Percentiles rank a stretch among this genome's conserved stretches.
phyloP scores from a whole-genome alignment of 208 protist species.

The Trypanosoma brucei region DNA sequence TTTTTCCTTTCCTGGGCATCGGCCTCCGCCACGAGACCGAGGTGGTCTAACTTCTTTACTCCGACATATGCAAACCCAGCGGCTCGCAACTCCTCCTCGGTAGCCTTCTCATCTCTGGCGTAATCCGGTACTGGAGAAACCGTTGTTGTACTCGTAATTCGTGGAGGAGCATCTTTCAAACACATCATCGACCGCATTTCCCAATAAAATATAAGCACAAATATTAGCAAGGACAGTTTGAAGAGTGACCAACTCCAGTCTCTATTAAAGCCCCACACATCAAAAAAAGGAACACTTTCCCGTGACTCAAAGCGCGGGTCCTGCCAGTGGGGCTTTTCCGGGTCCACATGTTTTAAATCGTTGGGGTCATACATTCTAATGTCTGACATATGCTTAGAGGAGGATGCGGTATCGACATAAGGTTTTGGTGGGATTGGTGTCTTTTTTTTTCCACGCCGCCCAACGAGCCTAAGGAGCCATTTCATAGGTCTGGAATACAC shows the following conservation, averaged over 20 bases:
- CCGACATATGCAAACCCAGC: conserved; percentile 80
- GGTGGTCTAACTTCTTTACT: conserved; percentile 73
- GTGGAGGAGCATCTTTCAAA: conserved; percentile 46
- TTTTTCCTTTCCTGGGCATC: neutral
- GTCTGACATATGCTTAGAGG: conserved; percentile 67
- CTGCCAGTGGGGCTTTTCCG: conserved; percentile 87
- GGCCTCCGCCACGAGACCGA: conserved; percentile 22
- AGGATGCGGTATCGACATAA: conserved; percentile 72
- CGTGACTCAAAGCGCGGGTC: conserved; percentile 78
- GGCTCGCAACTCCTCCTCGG: conserved; percentile 71
- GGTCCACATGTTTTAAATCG: conserved; percentile 72
- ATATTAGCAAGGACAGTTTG: conserved; percentile 54
- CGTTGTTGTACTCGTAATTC: conserved; percentile 55
- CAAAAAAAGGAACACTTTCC: conserved; percentile 76
- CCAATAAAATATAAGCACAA: conserved; percentile 60
- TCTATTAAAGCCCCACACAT: conserved; percentile 83
- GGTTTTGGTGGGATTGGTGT: conserved; percentile 85
- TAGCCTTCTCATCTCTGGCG: conserved; percentile 70
- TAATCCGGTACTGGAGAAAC: conserved; percentile 71
- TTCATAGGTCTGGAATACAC: conserved; percentile 37
- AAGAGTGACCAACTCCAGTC: conserved; percentile 90
- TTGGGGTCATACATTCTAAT: conserved; percentile 49
- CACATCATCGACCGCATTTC: conserved; percentile 56
- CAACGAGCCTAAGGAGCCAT: conserved; percentile 57
- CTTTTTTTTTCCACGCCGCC: conserved; percentile 13